A percentile compares a stretch with the other conserved stretches of the same genome.
Conservation (phyloP, 306 rosid species). For the Elaeagnus macrophylla region DNA sequence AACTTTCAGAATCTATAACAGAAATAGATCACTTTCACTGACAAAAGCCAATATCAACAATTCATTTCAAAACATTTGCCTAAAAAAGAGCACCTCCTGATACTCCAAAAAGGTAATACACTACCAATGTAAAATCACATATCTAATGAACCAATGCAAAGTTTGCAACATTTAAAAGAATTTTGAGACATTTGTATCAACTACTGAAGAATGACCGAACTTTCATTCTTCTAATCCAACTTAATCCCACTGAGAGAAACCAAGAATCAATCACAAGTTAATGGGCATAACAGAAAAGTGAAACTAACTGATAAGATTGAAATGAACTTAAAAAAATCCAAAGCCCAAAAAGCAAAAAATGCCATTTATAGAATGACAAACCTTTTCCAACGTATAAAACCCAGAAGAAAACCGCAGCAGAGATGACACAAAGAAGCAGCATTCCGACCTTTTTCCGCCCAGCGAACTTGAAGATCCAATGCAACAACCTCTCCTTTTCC, state of each 20-base stretch:
- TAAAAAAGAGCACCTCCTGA: no score
- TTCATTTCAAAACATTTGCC: no score
- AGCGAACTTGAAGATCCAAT: constrained; percentile 77
- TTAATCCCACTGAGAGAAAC: neutral
- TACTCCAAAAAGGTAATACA: no score
- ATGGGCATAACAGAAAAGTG: neutral
- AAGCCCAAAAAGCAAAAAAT: neutral
- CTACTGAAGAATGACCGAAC: neutral
- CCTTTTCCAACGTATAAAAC: constrained; percentile 83
- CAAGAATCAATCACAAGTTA: neutral
- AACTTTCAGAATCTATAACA: no score
- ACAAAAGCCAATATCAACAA: no score
- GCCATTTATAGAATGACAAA: constrained; percentile 11
- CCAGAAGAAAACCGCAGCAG: constrained; percentile 71
- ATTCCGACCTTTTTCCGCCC: constrained; percentile 79
- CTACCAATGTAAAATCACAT: neutral
- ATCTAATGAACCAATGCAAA: neutral
- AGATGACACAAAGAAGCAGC: constrained; percentile 64
- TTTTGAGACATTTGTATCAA: neutral
- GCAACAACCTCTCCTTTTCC: constrained; percentile 64
- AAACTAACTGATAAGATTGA: no score
- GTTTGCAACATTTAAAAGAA: neutral
- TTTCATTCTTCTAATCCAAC: constrained; percentile 2
- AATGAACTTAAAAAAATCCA: neutral
- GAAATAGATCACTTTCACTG: no score